Evolutionary conservation across 768 basidiomycete species (phyloP), one percentile per base, ranked within the genome.

Genomic region (Serendipita vermifera): DNA sequence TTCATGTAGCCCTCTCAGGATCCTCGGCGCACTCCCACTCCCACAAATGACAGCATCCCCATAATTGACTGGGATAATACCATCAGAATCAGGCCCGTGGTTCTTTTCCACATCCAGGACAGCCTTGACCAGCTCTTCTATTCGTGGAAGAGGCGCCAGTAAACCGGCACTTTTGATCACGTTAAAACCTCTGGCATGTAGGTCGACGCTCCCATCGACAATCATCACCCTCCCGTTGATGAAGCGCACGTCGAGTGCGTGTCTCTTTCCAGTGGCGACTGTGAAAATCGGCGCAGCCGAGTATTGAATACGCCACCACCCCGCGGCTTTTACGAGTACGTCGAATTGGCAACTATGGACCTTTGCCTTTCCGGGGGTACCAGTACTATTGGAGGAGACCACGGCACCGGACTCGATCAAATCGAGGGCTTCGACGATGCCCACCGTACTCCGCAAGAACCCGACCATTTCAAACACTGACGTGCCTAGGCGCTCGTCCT

Each of bases 391-490:
- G 7, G 20, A n/a, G 1, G 20, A 22, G 20, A n/a, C n/a, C 9
- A 15, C 31, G 9, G 24, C 46, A 20, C 29, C 46, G 15, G 24
- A 15, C n/a, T 51, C 46, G 35, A 51, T 20, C 22, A 29, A 26
- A 29, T 51, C 46, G 46, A 51, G 2, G 22, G 31, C 31, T 51
- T 51, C 46, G 20, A 51, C 46, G 20, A 51, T 29, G 46, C 29
- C 29, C 9, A 51, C 27, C 5, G 46, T 51, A 29, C 6, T 20
- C 22, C 46, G 20, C 4, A 51, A 29, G 46, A 51, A 51, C 9
- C 46, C 46, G n/a, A 51, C 46, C 9, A 51, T 20, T n/a, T 51
- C 46, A 26, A 51, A 51, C 7, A 51, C 46, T 7, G 46, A 51
- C 7, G 20, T 29, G 9, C 46, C 46, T 7, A 51, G 29, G 4